Evolutionary conservation across 148 eudicot genomes (phyloP), one percentile per base, ranked within the genome.

Genomic region (Camellia japonica): DNA sequence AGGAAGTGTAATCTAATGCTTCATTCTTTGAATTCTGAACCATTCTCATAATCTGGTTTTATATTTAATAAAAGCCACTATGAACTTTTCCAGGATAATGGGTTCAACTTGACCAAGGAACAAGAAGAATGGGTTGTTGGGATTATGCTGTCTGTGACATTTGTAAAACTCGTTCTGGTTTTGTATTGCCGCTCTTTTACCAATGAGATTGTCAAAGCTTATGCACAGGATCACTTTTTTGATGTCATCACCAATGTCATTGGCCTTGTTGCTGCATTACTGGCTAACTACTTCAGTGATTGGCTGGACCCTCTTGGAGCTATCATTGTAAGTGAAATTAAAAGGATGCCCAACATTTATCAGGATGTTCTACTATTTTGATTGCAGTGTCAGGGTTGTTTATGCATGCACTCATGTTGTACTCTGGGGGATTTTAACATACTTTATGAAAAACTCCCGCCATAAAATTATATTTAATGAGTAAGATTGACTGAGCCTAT

Each of bases 261-360:
- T 84, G 99, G 99, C 42, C 92, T 96, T 12, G 76, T 92, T 68
- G 98, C 99, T 81, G 99, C 93, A 58, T 87, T 96, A 67, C 87
- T 96, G 81, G 99, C 98, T 46, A 90, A 91, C 65, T 90, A 86
- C 52, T 71, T 90, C 44, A 88, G 82, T 75, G 89, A 82, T 80
- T 96, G 99, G 99, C 89, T 93, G 84, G 99, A 96, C 74, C 98
- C 99, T 72, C 83, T 89, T 86, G 99, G 99, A 85, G 99, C 98
- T 83, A 96, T 96, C 74, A 89, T 91, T 86, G 97, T 93, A 83
- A 85, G 97, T 90, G 63, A 30, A 66, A 56, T 30, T 64, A 1
- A 30, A 30, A 30, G 38, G 38, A 30, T 30, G 38, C 38, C 38
- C 38, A 30, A 30, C 38, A 30, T 30, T 30, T 30, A 30, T 30